A percentile compares a stretch with the other conserved stretches of the same genome.
Conservation (phyloP, 2,329 filamentous ascomycete genomes). For the Didymella lethalis region DNA sequence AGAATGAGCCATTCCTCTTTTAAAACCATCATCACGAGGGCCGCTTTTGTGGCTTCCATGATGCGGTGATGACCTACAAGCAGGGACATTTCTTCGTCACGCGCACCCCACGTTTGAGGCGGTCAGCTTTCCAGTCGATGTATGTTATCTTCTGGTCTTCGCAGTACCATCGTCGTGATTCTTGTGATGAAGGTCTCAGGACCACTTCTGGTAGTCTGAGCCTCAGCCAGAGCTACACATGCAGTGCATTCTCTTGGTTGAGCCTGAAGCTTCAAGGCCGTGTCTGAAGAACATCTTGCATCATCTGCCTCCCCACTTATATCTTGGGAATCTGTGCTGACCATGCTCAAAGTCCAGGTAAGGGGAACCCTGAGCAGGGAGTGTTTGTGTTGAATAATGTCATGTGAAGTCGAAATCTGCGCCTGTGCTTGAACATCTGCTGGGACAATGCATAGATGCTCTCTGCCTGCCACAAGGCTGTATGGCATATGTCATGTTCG, state of each 20-base stretch:
- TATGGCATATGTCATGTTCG: neutral
- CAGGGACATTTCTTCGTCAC: constrained; percentile 61
- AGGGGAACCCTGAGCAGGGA: neutral
- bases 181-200: constrained; percentile 46
- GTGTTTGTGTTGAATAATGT: neutral
- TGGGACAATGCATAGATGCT: neutral
- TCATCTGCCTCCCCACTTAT: neutral
- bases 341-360: neutral
- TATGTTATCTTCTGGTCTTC: constrained; percentile 17
- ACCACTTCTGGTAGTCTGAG: constrained; percentile 53
- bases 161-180: constrained; percentile 11
- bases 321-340: neutral
- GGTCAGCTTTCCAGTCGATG: constrained; percentile 6
- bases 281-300: constrained; percentile 38
- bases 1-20: constrained; percentile 71
- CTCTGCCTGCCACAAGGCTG: neutral
- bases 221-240: constrained; percentile 47
- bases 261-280: constrained; percentile 48
- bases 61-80: constrained; percentile 73
- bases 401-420: neutral
- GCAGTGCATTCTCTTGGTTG: constrained; percentile 46
- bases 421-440: neutral
- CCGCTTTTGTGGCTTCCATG: constrained; percentile 67
- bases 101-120: constrained; percentile 33
- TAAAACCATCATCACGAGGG: constrained; percentile 87